Percentiles rank a stretch among this genome's conserved stretches.
phyloP scores from a whole-genome alignment of 495 filamentous ascomycete genomes.

The Xylaria longipes region DNA sequence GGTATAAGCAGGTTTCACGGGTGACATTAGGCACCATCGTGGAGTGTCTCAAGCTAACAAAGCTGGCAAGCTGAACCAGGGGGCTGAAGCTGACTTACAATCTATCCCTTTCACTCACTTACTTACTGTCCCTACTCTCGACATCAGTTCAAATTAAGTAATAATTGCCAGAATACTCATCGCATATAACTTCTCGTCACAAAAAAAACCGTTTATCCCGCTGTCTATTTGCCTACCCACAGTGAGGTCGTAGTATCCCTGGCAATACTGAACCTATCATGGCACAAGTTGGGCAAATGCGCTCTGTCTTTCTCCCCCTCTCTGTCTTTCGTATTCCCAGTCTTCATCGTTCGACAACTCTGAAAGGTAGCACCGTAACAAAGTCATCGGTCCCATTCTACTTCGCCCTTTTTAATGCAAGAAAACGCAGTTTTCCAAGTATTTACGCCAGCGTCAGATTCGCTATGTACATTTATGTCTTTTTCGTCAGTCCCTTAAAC shows the following conservation, averaged over 20 bases:
- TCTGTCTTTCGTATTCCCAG: neutral
- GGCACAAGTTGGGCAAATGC: neutral
- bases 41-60: neutral
- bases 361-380: neutral
- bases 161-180: too few species aligned
- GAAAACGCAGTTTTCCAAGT: neutral
- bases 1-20: neutral
- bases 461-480: constrained; percentile 7
- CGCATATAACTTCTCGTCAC: too few species aligned
- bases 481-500: neutral
- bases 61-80: neutral
- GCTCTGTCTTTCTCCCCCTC: neutral
- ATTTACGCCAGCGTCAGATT: constrained; percentile 10
- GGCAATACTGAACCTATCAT: neutral
- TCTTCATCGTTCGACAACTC: neutral
- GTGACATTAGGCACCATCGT: neutral
- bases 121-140: neutral
- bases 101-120: neutral
- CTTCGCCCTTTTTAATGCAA: neutral
- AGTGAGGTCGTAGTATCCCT: neutral
- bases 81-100: neutral
- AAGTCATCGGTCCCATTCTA: neutral
- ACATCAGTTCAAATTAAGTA: neutral
- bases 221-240: neutral
- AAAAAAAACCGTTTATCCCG: neutral